Base-by-base conservation (phyloP, 805 yeast genomes). In the Kuraishia piskuri region DNA sequence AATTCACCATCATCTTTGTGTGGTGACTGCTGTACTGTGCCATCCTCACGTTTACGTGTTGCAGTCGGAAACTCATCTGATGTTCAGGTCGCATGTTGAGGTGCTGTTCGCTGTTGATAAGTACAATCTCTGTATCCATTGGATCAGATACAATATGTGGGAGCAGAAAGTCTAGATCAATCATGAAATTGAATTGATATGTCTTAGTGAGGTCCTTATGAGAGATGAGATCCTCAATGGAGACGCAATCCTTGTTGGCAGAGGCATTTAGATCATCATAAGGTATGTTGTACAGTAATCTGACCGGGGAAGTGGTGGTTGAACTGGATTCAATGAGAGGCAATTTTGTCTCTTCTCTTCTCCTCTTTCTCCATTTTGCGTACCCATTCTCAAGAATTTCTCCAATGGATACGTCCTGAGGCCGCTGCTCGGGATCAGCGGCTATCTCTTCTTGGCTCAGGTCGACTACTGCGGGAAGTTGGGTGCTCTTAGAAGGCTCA, bases 1-100 rank as follows among this genome's bases (percentile, higher is more conserved):
- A 68, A 59, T 84, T 84, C 14, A 86, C 67, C 73, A 85, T 80
- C 77, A 85, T 68, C 61, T 86, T 86, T 1, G 88, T 75, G 63
- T 86, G 92, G 63, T 86, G 90, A 2, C 76, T 70, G 0, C 79
- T 67, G 59, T 57, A 77, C 20, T 68, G 73, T 6, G 69, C 66
- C 70, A 72, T 68, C 1, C 49, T 9, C 1, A 76, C 70, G 46
- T 66, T 66, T 7, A 72, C 53, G 10, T 63, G 57, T 2, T 53
- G 50, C 7, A 68, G 56, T 5, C 58, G 59, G 26, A 51, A 65
- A 20, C 47, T 52, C 23, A 55, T 25, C n/a, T 53, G 45, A 44
- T 59, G 63, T 6, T n/a, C 5, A 68, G 66, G n/a, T 68, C 77
- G 59, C 53, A 76, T 25, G 63, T 58, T 56, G 56, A 70, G 10